Evolutionary conservation across 148 eudicot species (phyloP).

Genomic region (Camellia lanceoleosa): DNA sequence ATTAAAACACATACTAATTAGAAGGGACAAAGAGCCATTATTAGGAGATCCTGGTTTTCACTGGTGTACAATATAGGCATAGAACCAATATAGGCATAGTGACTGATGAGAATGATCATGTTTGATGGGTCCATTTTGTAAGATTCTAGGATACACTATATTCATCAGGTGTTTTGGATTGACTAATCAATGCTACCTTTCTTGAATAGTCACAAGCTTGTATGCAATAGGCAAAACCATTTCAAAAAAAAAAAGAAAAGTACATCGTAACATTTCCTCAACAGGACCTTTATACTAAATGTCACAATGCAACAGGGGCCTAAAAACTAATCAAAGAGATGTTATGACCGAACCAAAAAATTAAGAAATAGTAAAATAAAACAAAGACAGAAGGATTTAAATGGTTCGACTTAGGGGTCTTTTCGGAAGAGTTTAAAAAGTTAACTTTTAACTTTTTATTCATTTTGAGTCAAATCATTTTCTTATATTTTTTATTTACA

Average conservation of each 20-base stretch:
- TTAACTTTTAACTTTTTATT: too few species aligned
- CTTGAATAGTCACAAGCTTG: neutral
- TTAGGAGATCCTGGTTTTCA: neutral
- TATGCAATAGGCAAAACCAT: neutral
- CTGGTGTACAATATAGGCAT: neutral
- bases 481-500: too few species aligned
- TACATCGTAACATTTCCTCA: neutral
- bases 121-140: neutral
- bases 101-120: slow-evolving; percentile 3
- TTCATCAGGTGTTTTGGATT: slow-evolving; percentile 9
- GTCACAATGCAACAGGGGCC: too few species aligned
- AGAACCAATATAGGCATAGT: neutral
- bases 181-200: slow-evolving; percentile 10
- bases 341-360: too few species aligned
- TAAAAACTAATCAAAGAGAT: too few species aligned
- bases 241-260: neutral
- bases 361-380: too few species aligned
- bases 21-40: neutral
- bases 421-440: too few species aligned
- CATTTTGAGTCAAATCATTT: too few species aligned
- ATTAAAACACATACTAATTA: neutral
- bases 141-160: neutral
- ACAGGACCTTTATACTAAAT: too few species aligned
- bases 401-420: too few species aligned
- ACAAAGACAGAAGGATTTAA: too few species aligned